Percentiles rank a stretch among this genome's conserved stretches.
Conservation (phyloP, 108 stramenopile species). For the Seminavis robusta region DNA sequence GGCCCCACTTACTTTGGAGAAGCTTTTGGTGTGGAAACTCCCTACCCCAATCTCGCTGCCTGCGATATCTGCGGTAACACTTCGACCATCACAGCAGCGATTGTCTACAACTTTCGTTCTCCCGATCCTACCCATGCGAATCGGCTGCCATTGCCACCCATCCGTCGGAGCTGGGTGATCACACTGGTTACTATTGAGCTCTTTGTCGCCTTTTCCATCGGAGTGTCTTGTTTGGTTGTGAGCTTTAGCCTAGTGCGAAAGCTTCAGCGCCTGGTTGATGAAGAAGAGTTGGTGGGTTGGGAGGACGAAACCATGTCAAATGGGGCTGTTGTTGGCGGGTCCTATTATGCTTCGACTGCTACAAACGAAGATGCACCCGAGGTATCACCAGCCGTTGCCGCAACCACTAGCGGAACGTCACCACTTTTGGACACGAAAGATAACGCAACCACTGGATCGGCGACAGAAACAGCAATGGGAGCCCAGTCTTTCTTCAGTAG, state of each 20-base stretch:
- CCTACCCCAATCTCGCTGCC: too few species aligned
- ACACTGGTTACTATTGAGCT: conserved; percentile 47
- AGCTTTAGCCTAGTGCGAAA: conserved; percentile 45
- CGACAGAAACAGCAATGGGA: too few species aligned
- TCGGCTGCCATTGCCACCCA: conserved; percentile 30
- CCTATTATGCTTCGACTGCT: too few species aligned
- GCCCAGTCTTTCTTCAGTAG: too few species aligned
- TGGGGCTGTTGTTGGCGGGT: too few species aligned
- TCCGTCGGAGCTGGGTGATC: conserved; percentile 41
- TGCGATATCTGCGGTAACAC: conserved; percentile 18
- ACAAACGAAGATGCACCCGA: too few species aligned
- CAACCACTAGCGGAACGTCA: too few species aligned
- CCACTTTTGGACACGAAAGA: too few species aligned
- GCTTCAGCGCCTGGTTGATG: conserved; percentile 29
- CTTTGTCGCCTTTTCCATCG: conserved; percentile 42
- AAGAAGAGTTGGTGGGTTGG: conserved; percentile 26
- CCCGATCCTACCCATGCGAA: conserved; percentile 23
- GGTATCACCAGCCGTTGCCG: too few species aligned
- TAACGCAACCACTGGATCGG: too few species aligned
- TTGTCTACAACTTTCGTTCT: conserved; percentile 30
- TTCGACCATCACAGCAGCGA: conserved; percentile 44
- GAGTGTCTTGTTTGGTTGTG: conserved; percentile 38
- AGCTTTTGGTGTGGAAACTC: neutral
- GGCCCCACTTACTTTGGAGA: conserved; percentile 1
- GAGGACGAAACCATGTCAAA: too few species aligned